phyloP scores from a whole-genome alignment of 345 rosid genomes.

The Euphorbia pulcherrima region DNA sequence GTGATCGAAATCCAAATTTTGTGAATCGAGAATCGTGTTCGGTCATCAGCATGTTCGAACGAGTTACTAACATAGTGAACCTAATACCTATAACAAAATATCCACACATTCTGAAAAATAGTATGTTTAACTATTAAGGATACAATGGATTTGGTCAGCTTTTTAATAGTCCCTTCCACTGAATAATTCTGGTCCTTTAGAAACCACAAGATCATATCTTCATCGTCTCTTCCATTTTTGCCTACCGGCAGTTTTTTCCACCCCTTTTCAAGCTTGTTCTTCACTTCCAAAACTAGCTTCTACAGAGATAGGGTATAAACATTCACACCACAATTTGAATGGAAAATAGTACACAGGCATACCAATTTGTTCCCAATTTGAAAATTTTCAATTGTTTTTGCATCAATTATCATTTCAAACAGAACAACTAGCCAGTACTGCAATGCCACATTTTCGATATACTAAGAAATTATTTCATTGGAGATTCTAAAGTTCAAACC shows the following conservation, averaged over 20 bases:
- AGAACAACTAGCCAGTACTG: not conserved
- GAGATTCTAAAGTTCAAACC: not conserved
- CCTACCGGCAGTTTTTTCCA: slow-evolving; percentile 62
- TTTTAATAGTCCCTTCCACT: slow-evolving; percentile 53
- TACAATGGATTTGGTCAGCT: slow-evolving; percentile 76
- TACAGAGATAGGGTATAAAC: not conserved
- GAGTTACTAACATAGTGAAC: not conserved
- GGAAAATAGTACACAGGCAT: not conserved
- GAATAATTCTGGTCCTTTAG: slow-evolving; percentile 68
- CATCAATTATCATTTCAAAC: slow-evolving; percentile 2
- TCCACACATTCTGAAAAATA: not conserved
- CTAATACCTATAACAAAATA: not conserved
- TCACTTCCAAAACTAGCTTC: slow-evolving; percentile 79
- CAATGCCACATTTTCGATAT: not conserved
- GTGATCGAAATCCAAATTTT: too few relatives aligned
- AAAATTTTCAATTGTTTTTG: not conserved
- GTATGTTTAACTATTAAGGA: slow-evolving; percentile 45
- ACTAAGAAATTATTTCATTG: not conserved
- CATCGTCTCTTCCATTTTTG: slow-evolving; percentile 87
- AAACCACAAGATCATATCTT: slow-evolving; percentile 88
- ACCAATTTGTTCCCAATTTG: too few relatives aligned
- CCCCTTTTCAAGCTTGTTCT: slow-evolving; percentile 59
- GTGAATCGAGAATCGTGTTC: too few relatives aligned
- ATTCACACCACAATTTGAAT: not conserved
- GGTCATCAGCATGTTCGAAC: not conserved